Evolutionary conservation across 2,329 filamentous ascomycete species (phyloP), one percentile per base, ranked within the genome.

Genomic region (Nemania serpens): DNA sequence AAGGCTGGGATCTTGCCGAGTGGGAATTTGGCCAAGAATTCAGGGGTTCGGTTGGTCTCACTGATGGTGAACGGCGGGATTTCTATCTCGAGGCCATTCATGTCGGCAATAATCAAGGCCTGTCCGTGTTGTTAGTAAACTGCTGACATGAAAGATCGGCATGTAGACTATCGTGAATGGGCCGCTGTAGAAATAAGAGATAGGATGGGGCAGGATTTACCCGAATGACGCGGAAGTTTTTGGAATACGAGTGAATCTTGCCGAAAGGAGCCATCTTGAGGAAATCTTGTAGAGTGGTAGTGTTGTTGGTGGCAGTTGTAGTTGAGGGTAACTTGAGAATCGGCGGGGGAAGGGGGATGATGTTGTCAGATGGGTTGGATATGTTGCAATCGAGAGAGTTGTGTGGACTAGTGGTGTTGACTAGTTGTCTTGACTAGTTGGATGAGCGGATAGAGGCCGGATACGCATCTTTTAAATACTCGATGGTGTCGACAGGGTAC

Each of bases 1-100:
- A 84, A 77, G 43, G 76, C 76, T 10, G 82, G 82, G 9, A 83
- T 77, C 68, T 83, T 84, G 67, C 81, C 81, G 41, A 81, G 68
- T 11, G 81, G 80, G 72, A 83, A 84, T 66, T 83, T 83, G 71
- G 77, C 61, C 13, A 79, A 70, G 73, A 78, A 84, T 3, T 79
- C 78, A 3, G 77, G 72, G n/a, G 72, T 74, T 45, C 70, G 69
- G 74, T 82, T 83, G 61, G 75, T 76, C 49, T 74, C 70, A 56
- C 73, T 69, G 65, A 80, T 75, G 42, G 71, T 60, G 70, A 81
- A 83, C n/a, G 74, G 70, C 6, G 55, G 68, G 25, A 70, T 3
- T 9, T 72, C 58, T n/a, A 79, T 50, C 47, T 76, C 73, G 48
- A 78, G 72, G 53, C 73, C 75, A 62, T 79, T 81, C 47, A 80